phyloP scores from a whole-genome alignment of 345 rosid genomes.

The Turnera subulata region DNA sequence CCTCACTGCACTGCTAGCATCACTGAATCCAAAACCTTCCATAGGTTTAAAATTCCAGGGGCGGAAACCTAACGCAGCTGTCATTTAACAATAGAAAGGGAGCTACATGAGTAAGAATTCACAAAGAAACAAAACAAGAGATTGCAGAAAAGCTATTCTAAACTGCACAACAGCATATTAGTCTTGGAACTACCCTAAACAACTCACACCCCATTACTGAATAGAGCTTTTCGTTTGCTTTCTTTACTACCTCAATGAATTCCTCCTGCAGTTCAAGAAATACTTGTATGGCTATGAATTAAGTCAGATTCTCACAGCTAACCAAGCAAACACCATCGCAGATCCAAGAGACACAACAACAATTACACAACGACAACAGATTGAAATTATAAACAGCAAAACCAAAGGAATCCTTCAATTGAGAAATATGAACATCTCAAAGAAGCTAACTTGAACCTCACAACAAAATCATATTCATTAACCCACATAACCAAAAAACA shows the following conservation, averaged over 20 bases:
- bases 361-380: too few relatives aligned
- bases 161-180: neutral
- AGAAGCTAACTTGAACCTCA: neutral
- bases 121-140: neutral
- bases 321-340: too few relatives aligned
- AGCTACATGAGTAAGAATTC: neutral
- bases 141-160: neutral
- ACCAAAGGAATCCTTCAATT: neutral
- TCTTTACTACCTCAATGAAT: too few relatives aligned
- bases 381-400: too few relatives aligned
- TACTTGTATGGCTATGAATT: too few relatives aligned
- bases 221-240: neutral
- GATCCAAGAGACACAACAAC: too few relatives aligned
- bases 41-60: conserved; percentile 14
- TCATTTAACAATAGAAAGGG: neutral
- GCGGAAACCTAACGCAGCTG: conserved; percentile 5
- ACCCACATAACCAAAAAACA: too few relatives aligned
- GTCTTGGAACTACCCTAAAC: neutral
- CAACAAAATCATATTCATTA: neutral
- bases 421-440: neutral
- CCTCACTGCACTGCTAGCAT: conserved; percentile 49
- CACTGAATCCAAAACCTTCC: conserved; percentile 62
- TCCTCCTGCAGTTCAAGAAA: too few relatives aligned
- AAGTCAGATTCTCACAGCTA: too few relatives aligned
- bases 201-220: neutral